Percentiles rank a stretch among this genome's conserved stretches.
These are phyloP conservation scores for Claviceps cyperi DNA, from an alignment of 2,329 filamentous ascomycete genomes.

Conservation along the genomic window DNA sequence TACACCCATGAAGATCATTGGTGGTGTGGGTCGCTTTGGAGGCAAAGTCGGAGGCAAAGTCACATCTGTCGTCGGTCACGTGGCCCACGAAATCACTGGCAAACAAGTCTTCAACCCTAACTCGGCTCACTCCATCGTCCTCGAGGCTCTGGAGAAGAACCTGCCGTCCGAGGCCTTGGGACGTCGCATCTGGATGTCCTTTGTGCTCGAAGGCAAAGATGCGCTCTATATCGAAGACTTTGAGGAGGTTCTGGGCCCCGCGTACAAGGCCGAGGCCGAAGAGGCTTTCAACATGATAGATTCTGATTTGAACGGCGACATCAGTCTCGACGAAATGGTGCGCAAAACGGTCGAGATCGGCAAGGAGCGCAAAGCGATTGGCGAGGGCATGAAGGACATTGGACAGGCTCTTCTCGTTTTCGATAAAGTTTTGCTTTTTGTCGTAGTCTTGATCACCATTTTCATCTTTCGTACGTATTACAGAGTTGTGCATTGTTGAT, in stretches of 20 bases:
- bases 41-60: constrained; percentile 95
- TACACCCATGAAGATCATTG: constrained; percentile 67
- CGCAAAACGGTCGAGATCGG: constrained; percentile 73
- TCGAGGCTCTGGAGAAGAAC: constrained; percentile 76
- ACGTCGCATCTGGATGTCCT: constrained; percentile 95
- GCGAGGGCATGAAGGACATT: constrained; percentile 92
- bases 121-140: constrained; percentile 75
- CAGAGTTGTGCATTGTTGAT: too few species aligned
- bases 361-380: constrained; percentile 75
- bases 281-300: constrained; percentile 75
- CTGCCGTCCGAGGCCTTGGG: constrained; percentile 80
- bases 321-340: constrained; percentile 91
- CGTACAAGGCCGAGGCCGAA: constrained; percentile 63
- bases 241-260: constrained; percentile 68
- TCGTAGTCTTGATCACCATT: constrained; percentile 67
- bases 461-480: constrained; percentile 59
- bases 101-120: constrained; percentile 91
- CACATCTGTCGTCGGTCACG: constrained; percentile 81
- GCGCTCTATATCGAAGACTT: constrained; percentile 69
- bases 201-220: constrained; percentile 80
- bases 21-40: constrained; percentile 65
- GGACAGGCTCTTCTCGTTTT: constrained; percentile 86
- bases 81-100: constrained; percentile 88
- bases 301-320: constrained; percentile 79
- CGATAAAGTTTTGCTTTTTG: constrained; percentile 68